These are phyloP conservation scores for Aureobasidium sp. DNA, from an alignment of 2,329 filamentous ascomycete genomes.

Conservation along the genomic window DNA sequence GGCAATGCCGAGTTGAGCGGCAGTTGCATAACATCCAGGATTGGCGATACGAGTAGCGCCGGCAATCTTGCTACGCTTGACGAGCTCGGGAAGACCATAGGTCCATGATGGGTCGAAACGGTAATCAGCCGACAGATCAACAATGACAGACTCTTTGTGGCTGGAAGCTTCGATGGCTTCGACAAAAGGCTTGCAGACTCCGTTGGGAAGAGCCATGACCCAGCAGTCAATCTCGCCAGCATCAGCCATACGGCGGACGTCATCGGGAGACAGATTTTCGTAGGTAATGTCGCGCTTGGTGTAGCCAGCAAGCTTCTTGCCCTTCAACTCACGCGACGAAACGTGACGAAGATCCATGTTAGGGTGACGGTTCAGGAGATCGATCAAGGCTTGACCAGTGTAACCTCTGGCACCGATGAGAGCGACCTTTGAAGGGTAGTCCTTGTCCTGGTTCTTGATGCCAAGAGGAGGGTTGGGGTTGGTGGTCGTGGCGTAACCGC, in stretches of 20 bases:
- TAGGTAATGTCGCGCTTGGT: constrained; percentile 87
- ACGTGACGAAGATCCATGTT: constrained; percentile 86
- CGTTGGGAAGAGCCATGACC: constrained; percentile 96
- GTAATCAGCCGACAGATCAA: constrained; percentile 96
- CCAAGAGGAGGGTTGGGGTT: constrained; percentile 89
- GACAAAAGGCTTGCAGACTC: constrained; percentile 87
- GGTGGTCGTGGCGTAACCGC: constrained; percentile 57
- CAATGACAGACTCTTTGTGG: constrained; percentile 64
- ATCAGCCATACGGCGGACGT: constrained; percentile 77
- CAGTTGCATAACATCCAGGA: constrained; percentile 93
- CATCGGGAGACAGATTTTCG: constrained; percentile 80
- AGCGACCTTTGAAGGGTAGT: constrained; percentile 69
- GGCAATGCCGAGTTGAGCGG: constrained; percentile 80
- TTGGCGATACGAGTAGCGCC: constrained; percentile 78
- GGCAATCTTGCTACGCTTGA: constrained; percentile 68
- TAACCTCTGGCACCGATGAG: constrained; percentile 90
- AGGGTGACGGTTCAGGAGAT: constrained; percentile 78
- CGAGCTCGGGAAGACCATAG: constrained; percentile 83
- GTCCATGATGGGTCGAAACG: constrained; percentile 81
- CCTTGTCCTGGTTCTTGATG: constrained; percentile 79
- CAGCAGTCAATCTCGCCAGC: constrained; percentile 85
- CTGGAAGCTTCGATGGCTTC: constrained; percentile 73
- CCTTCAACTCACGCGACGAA: constrained; percentile 84
- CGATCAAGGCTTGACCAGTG: constrained; percentile 85
- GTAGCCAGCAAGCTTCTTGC: constrained; percentile 82